Conservation (phyloP, 2,329 filamentous ascomycete species). For the Nigrospora osmanthi region DNA sequence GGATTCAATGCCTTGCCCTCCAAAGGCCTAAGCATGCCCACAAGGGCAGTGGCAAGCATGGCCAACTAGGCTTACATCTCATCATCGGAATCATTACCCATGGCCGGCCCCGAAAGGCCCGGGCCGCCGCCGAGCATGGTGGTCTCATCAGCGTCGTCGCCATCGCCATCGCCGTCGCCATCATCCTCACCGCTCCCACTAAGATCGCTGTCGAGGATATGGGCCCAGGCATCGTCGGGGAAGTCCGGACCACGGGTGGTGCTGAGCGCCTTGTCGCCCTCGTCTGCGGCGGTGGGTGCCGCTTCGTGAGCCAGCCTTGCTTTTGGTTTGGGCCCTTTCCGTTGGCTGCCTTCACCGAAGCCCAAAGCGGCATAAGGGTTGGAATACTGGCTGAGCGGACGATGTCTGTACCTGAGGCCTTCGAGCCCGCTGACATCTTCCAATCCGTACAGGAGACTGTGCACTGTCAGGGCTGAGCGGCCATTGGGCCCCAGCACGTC, state of each 20-base stretch:
- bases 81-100: too few species aligned
- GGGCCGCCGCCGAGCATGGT: conserved; percentile 22
- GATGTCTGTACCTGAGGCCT: conserved; percentile 7
- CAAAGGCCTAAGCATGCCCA: too few species aligned
- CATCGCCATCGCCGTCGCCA: conserved; percentile 5
- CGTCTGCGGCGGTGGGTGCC: background rate
- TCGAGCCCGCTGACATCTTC: conserved; percentile 13
- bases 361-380: conserved; percentile 2
- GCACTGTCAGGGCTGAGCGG: conserved; percentile 12
- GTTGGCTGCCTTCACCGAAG: background rate
- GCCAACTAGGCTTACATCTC: too few species aligned
- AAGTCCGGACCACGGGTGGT: conserved; percentile 10
- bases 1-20: too few species aligned
- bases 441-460: conserved; percentile 19
- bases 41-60: too few species aligned
- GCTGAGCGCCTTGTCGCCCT: background rate
- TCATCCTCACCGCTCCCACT: conserved; percentile 12
- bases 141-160: conserved; percentile 15
- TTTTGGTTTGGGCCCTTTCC: background rate
- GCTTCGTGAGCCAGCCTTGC: background rate
- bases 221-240: conserved; percentile 16
- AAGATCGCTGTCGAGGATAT: conserved; percentile 18
- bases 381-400: conserved; percentile 1
- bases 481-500: conserved; percentile 15
- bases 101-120: background rate